Conservation (phyloP, 306 rosid genomes). For the Prunus kanzakura region DNA sequence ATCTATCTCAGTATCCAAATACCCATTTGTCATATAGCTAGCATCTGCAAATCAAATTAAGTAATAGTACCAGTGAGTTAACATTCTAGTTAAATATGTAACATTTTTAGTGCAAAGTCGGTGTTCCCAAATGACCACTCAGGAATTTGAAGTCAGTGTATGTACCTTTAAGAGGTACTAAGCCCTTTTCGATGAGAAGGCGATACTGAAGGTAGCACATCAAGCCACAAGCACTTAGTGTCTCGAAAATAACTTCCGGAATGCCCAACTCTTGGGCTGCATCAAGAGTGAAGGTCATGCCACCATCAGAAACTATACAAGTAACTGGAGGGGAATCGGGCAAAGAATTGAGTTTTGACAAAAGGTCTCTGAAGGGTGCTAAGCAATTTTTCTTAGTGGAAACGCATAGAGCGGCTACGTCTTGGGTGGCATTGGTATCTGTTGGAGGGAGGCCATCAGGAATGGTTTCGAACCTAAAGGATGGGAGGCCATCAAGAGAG, state of each 20-base stretch:
- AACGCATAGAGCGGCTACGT: background rate
- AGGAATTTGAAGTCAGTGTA: too few relatives aligned
- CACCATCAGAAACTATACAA: slow-evolving; percentile 33
- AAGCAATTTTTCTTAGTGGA: slow-evolving; percentile 10
- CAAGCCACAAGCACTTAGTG: slow-evolving; percentile 32
- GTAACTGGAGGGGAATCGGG: slow-evolving; percentile 5
- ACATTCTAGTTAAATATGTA: background rate
- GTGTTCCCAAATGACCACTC: too few relatives aligned
- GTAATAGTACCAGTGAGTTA: background rate
- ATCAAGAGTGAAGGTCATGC: slow-evolving; percentile 32
- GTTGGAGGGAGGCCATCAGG: slow-evolving; percentile 29
- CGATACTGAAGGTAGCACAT: slow-evolving; percentile 25
- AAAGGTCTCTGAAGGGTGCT: slow-evolving; percentile 18
- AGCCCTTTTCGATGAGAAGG: slow-evolving; percentile 19
- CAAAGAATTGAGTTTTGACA: slow-evolving; percentile 16
- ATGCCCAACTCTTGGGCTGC: slow-evolving; percentile 33
- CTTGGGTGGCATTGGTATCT: slow-evolving; percentile 21
- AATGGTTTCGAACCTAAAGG: slow-evolving; percentile 32
- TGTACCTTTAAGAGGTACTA: slow-evolving; percentile 36
- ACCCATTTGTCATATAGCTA: slow-evolving; percentile 36
- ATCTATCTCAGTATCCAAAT: slow-evolving; percentile 44
- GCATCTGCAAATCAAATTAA: slow-evolving; percentile 27
- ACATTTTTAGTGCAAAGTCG: too few relatives aligned
- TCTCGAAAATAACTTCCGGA: slow-evolving; percentile 31
- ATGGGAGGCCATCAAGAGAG: slow-evolving; percentile 21